Evolutionary conservation across 192 early-diverging fungal species (phyloP).

Genomic region (Backusella tuberculispora): DNA sequence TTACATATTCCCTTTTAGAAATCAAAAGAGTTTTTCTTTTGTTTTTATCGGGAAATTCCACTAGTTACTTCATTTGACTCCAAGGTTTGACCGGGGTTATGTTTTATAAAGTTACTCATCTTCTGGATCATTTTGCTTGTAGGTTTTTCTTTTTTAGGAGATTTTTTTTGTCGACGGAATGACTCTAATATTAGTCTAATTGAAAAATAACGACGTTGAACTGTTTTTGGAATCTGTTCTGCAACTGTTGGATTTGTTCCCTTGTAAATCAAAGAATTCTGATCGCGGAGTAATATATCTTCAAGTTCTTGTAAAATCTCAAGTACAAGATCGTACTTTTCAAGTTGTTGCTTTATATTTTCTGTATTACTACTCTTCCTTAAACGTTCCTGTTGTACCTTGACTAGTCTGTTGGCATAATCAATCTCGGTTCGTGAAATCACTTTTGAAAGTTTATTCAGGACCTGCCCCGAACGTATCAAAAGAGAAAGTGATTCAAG

Average conservation of each 20-base stretch:
- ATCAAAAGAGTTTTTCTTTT: neutral
- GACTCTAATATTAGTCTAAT: neutral
- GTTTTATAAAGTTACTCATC: neutral
- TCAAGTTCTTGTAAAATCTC: conserved; percentile 3
- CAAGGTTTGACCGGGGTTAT: neutral
- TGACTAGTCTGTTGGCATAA: neutral
- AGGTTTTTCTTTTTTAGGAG: neutral
- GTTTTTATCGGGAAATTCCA: neutral
- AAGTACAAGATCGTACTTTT: neutral
- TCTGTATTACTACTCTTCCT: neutral
- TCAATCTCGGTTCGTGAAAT: neutral
- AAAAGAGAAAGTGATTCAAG: conserved; percentile 26
- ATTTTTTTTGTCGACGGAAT: neutral
- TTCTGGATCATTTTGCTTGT: neutral
- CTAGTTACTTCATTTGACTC: neutral
- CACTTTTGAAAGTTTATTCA: neutral
- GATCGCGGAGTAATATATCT: neutral
- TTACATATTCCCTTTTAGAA: neutral
- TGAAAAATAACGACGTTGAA: neutral
- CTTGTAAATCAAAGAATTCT: neutral
- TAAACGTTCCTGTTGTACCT: neutral
- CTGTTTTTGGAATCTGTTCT: neutral
- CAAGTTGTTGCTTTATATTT: neutral
- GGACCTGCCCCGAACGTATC: neutral
- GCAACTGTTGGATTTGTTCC: neutral